Evolutionary conservation across 495 filamentous ascomycete species (phyloP).

Genomic region (Daldinia decipiens): DNA sequence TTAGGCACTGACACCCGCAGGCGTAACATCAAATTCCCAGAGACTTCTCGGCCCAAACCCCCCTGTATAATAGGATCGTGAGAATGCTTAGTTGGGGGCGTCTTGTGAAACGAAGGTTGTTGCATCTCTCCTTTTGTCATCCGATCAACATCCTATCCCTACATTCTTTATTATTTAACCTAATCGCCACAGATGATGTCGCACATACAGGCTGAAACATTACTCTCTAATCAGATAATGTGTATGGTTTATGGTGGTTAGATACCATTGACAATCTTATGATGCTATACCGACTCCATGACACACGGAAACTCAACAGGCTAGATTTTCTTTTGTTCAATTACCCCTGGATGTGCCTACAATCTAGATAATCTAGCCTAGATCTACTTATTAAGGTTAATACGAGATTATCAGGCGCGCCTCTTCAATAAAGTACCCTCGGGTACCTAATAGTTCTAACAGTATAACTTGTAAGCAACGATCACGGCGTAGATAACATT

Average conservation of each 20-base stretch:
- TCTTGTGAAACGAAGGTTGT: not conserved
- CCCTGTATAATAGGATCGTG: not conserved
- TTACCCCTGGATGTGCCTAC: not conserved
- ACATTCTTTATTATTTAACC: not conserved
- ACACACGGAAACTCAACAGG: not conserved
- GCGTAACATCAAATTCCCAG: not conserved
- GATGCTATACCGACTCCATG: not conserved
- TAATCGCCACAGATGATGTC: not conserved
- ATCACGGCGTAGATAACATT: not conserved
- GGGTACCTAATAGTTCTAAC: not conserved
- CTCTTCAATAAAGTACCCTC: not conserved
- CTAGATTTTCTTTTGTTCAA: not conserved
- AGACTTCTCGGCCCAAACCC: not conserved
- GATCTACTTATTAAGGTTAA: not conserved
- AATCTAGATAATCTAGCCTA: not conserved
- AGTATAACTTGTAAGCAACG: not conserved
- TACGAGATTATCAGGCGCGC: not conserved
- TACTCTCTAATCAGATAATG: not conserved
- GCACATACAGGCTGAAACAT: constrained; percentile 1
- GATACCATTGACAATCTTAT: not conserved
- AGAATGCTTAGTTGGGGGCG: not conserved
- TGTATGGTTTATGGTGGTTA: constrained; percentile 10
- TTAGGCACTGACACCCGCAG: not conserved
- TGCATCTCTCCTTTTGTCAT: not conserved
- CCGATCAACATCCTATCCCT: not conserved